phyloP scores from a whole-genome alignment of 139 green algal species.

The Chlorella vulgaris region DNA sequence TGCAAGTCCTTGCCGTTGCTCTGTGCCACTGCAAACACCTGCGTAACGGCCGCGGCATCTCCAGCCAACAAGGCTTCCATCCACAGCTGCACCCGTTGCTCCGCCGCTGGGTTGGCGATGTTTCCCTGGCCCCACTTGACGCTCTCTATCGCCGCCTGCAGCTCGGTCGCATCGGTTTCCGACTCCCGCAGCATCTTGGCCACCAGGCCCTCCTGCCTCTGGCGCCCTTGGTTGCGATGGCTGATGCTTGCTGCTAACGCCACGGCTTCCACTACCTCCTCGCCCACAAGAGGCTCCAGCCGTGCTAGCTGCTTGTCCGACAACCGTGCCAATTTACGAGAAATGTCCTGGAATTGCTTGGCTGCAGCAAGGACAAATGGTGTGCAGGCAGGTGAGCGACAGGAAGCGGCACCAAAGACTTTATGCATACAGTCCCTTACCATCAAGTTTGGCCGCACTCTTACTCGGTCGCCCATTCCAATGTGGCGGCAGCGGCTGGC shows the following conservation, averaged over 20 bases:
- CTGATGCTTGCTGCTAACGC: not conserved
- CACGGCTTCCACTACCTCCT: not conserved
- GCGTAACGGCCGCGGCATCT: not conserved
- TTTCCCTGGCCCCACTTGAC: slow-evolving; percentile 22
- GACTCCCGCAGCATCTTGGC: slow-evolving; percentile 21
- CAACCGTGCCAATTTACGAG: not conserved
- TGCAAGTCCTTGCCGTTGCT: slow-evolving; percentile 1
- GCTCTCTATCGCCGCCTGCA: slow-evolving; percentile 19
- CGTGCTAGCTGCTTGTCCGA: slow-evolving; percentile 11
- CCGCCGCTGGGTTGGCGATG: slow-evolving; percentile 7
- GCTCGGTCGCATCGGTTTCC: slow-evolving; percentile 2
- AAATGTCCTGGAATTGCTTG: slow-evolving; percentile 14
- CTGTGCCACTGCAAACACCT: slow-evolving; percentile 10
- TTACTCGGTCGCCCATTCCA: too few relatives aligned
- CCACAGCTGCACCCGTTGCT: slow-evolving; percentile 12
- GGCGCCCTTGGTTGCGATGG: slow-evolving; percentile 1
- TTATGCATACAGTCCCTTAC: too few relatives aligned
- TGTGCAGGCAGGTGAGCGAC: not conserved
- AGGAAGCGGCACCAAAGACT: not conserved
- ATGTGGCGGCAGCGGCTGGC: too few relatives aligned
- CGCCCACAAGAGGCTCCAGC: slow-evolving; percentile 7
- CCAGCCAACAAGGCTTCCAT: slow-evolving; percentile 10
- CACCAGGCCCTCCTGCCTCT: slow-evolving; percentile 30
- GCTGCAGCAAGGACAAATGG: not conserved
- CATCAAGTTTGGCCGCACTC: too few relatives aligned